Evolutionary conservation across 2,329 filamentous ascomycete genomes (phyloP), one percentile per base, ranked within the genome.

Genomic region (Chaetothyriales sp.): DNA sequence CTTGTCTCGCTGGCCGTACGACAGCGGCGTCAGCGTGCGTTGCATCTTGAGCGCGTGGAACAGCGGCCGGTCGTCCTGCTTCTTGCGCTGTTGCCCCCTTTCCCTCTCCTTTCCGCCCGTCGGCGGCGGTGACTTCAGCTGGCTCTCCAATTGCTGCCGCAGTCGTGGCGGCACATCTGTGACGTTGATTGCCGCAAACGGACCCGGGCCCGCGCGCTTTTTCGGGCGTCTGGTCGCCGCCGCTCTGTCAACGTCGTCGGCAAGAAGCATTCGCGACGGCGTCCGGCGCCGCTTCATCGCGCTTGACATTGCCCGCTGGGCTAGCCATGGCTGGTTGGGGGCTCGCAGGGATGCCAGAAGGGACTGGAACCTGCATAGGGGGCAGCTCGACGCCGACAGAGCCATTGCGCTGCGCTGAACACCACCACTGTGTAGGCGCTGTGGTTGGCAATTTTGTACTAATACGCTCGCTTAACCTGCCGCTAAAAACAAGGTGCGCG

Each of bases 1-100:
- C 47, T 72, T 69, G n/a, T 69, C 70, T 51, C 81, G 76, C 60
- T 80, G 78, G 40, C 79, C 79, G 64, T 95, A 95, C 0, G 87
- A 80, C 4, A 97, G 75, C 2, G 82, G 79, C 1, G 86, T 73
- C 57, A 97, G 72, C 1, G 85, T 76, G 49, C 82, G 81, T 66
- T 95, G 90, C 90, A 97, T 97, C 71, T 94, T 95, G 67, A 97
- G 74, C 4, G 90, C 89, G 65, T 94, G 89, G 68, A 79, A 85
- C 6, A 77, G 69, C 47, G 73, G 71, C 53, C 70, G 67, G 56
- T 73, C 71, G 65, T 73, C 67, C 60, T 71, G 69, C 59, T 46
- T 70, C 62, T 52, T 63, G 56, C 55, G 66, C 62, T 49, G 65
- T 65, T 33, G 62, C 54, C 49, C 56, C 57, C 49, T 61, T 46